phyloP scores from a whole-genome alignment of 2,329 filamentous ascomycete species.

The Ophiostoma montium region DNA sequence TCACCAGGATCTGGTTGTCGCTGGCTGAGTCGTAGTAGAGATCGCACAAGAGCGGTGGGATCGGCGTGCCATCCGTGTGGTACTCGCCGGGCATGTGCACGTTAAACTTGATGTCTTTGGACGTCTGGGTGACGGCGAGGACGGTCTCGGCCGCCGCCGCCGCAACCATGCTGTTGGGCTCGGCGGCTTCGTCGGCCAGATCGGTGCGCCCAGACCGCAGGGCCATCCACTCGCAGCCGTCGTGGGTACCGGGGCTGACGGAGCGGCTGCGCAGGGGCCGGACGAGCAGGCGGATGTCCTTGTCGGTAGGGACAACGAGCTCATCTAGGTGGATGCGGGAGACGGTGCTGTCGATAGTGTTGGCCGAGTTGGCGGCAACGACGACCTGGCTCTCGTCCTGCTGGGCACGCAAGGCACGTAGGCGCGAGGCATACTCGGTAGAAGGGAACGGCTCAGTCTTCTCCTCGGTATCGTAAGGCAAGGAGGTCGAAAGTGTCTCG shows the following conservation, averaged over 20 bases:
- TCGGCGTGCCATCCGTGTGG: constrained; percentile 25
- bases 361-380: background rate
- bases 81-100: constrained; percentile 38
- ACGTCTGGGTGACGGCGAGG: constrained; percentile 45
- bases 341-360: background rate
- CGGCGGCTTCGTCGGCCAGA: constrained; percentile 13
- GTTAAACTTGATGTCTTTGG: constrained; percentile 45
- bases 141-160: constrained; percentile 36
- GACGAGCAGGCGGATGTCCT: constrained; percentile 43
- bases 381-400: background rate
- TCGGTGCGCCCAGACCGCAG: constrained; percentile 39
- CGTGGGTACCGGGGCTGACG: constrained; percentile 37
- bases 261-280: constrained; percentile 39
- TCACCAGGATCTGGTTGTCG: constrained; percentile 42
- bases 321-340: constrained; percentile 38
- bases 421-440: constrained; percentile 34
- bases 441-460: constrained; percentile 45
- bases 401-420: constrained; percentile 29
- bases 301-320: constrained; percentile 28
- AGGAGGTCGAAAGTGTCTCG: constrained; percentile 3
- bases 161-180: too few relatives aligned
- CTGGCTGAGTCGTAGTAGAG: constrained; percentile 46
- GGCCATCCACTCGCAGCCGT: constrained; percentile 43
- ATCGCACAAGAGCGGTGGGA: constrained; percentile 43
- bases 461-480: constrained; percentile 28